Evolutionary conservation across 2,329 filamentous ascomycete species (phyloP).

Genomic region (Byssoonygena ceratinophila): DNA sequence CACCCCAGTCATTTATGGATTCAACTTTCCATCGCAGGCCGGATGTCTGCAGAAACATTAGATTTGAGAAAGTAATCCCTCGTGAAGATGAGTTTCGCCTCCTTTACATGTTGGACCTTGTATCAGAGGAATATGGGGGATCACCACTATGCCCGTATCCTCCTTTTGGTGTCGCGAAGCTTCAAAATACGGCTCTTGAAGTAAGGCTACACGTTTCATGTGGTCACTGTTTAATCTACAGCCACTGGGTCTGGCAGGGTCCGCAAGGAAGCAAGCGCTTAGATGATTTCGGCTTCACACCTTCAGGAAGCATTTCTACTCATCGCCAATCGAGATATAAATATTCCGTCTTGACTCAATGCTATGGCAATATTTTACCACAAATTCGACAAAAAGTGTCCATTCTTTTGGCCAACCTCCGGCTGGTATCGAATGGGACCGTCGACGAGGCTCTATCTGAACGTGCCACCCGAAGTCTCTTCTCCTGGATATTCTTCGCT

Average conservation of each 20-base stretch:
- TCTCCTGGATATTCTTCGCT: conserved; percentile 9
- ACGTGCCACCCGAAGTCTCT: conserved; percentile 11
- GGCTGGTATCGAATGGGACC: background rate
- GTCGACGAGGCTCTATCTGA: conserved; percentile 11
- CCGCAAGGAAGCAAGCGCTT: background rate
- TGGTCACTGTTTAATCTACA: conserved; percentile 10
- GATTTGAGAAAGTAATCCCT: conserved; percentile 6
- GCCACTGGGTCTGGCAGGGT: conserved; percentile 13
- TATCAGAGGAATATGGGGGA: conserved; percentile 2
- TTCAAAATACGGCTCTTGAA: conserved; percentile 12
- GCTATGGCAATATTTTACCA: background rate
- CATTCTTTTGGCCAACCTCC: background rate
- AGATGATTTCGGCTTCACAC: conserved; percentile 6
- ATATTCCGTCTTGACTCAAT: background rate
- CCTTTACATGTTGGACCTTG: conserved; percentile 10
- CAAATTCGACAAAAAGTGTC: background rate
- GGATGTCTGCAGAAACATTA: conserved; percentile 3
- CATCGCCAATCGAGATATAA: background rate
- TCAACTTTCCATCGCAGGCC: conserved; percentile 9
- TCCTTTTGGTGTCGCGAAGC: conserved; percentile 9
- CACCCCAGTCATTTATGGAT: conserved; percentile 8
- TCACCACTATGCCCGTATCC: conserved; percentile 10
- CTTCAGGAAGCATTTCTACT: conserved; percentile 1
- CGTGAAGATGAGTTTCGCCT: conserved; percentile 14
- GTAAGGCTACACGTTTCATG: conserved; percentile 12